phyloP scores from a whole-genome alignment of 495 filamentous ascomycete genomes.

The Xylaria bambusicola region DNA sequence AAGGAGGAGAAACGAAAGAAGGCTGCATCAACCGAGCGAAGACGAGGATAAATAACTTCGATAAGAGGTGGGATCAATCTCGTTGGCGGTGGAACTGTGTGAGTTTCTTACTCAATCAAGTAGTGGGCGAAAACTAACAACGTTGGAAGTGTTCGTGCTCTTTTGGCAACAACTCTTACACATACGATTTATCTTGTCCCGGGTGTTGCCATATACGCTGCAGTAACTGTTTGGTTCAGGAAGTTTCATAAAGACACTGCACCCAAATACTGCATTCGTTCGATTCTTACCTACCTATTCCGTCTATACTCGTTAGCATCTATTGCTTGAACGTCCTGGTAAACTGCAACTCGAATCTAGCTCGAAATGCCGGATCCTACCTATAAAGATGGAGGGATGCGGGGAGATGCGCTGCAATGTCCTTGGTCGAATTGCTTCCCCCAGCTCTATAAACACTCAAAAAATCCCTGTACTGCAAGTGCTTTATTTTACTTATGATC shows the following conservation, averaged over 20 bases:
- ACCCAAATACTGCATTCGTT: not conserved
- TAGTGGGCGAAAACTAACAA: not conserved
- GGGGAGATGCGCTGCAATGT: conserved; percentile 6
- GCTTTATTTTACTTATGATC: too few relatives aligned
- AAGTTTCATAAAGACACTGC: not conserved
- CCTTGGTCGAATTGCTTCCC: conserved; percentile 16
- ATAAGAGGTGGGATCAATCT: conserved; percentile 14
- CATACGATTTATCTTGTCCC: not conserved
- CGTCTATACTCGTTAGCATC: too few relatives aligned
- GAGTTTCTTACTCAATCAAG: not conserved
- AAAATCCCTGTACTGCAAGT: not conserved
- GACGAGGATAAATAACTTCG: conserved; percentile 6
- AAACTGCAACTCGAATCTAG: too few relatives aligned
- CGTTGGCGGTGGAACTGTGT: conserved; percentile 7
- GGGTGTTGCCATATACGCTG: not conserved
- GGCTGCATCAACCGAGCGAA: not conserved
- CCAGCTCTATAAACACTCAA: not conserved
- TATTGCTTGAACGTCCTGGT: too few relatives aligned
- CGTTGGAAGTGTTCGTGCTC: not conserved
- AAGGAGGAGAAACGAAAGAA: not conserved
- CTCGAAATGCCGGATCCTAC: conserved; percentile 1
- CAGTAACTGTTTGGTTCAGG: not conserved
- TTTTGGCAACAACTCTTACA: not conserved
- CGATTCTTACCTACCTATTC: not conserved
- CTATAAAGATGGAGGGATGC: not conserved